These are phyloP conservation scores for Aureobasidium sp. DNA, from an alignment of 2,329 filamentous ascomycete species.

Conservation along the genomic window DNA sequence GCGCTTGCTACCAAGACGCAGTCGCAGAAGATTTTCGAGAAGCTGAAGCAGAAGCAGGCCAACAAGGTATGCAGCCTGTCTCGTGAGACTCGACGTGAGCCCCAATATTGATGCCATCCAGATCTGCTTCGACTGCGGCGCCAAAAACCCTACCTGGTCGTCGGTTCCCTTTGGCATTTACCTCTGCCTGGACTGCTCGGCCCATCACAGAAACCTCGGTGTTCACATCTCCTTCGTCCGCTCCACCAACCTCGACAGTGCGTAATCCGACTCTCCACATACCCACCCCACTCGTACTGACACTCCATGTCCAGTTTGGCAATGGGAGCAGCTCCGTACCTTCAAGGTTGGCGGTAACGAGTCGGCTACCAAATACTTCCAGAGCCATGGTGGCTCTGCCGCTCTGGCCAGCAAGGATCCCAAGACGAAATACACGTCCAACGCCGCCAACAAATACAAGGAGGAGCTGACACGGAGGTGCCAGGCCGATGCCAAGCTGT, in stretches of 20 bases:
- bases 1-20: slow-evolving; percentile 76
- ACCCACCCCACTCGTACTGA: slow-evolving; percentile 23
- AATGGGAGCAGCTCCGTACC: slow-evolving; percentile 94
- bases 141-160: slow-evolving; percentile 98
- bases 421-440: slow-evolving; percentile 94
- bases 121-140: slow-evolving; percentile 97
- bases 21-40: slow-evolving; percentile 96
- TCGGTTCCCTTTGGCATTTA: slow-evolving; percentile 97
- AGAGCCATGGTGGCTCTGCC: slow-evolving; percentile 88
- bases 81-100: not conserved
- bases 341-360: slow-evolving; percentile 99
- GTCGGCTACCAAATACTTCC: slow-evolving; percentile 96
- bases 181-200: slow-evolving; percentile 94
- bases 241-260: slow-evolving; percentile 97
- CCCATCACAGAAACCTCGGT: slow-evolving; percentile 93
- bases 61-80: slow-evolving; percentile 68
- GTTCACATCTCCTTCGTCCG: slow-evolving; percentile 99
- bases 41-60: slow-evolving; percentile 85
- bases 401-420: slow-evolving; percentile 93
- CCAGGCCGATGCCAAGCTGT: slow-evolving; percentile 78
- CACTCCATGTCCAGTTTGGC: slow-evolving; percentile 54
- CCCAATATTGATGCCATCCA: slow-evolving; percentile 32
- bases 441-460: slow-evolving; percentile 94
- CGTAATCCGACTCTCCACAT: slow-evolving; percentile 29
- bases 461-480: slow-evolving; percentile 86